Evolutionary conservation across 805 yeast genomes (phyloP).

Genomic region (Saccharomyces paradoxus): DNA sequence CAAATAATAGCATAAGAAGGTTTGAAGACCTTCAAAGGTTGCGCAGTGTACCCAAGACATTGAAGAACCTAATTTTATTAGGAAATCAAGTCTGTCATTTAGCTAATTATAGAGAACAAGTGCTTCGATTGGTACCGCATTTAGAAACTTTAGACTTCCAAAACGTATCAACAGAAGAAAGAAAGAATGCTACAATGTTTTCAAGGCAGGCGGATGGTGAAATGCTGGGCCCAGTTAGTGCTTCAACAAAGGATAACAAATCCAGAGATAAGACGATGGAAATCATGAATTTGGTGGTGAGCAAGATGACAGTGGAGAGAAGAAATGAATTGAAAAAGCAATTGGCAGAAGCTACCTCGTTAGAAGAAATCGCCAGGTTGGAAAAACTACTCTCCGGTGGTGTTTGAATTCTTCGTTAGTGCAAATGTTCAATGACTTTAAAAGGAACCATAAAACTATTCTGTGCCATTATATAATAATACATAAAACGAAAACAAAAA

Average conservation of each 20-base stretch:
- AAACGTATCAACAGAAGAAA: constrained; percentile 50
- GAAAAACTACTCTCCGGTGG: constrained; percentile 44
- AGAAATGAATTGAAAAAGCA: constrained; percentile 42
- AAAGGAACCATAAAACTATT: not conserved
- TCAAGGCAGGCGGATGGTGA: not conserved
- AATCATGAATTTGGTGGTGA: constrained; percentile 31
- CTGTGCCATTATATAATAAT: not conserved
- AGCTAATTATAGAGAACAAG: constrained; percentile 49
- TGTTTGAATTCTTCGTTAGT: constrained; percentile 7
- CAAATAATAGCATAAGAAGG: constrained; percentile 47
- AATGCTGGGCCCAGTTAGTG: not conserved
- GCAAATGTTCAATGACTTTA: not conserved
- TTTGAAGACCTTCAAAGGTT: constrained; percentile 41
- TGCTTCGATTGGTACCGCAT: constrained; percentile 56
- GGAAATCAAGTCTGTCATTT: constrained; percentile 51
- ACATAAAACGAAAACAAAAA: not conserved
- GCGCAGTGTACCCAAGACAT: constrained; percentile 31
- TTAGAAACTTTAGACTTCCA: constrained; percentile 61
- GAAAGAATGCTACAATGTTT: constrained; percentile 27
- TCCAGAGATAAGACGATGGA: constrained; percentile 28
- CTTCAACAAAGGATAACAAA: not conserved
- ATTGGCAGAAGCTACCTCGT: constrained; percentile 53
- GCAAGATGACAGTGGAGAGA: constrained; percentile 48
- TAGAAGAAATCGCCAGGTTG: constrained; percentile 68
- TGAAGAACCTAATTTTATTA: constrained; percentile 42